A percentile compares a stretch with the other conserved stretches of the same genome.
These are phyloP conservation scores for Xylaria multiplex DNA, from an alignment of 2,329 filamentous ascomycete genomes.

Conservation along the genomic window DNA sequence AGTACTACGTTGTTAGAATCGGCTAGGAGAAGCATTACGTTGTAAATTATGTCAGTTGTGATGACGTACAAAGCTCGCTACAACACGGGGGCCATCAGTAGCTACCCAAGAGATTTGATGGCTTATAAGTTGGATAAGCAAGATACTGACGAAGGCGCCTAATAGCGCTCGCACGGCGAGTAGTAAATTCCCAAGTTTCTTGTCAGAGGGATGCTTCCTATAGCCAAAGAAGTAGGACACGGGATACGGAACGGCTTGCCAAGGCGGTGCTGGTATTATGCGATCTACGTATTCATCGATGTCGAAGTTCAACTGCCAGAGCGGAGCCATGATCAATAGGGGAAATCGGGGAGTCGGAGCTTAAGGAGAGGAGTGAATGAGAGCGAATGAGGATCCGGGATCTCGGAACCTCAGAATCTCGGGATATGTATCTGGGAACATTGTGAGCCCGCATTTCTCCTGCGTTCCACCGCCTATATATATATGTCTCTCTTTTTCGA, in stretches of 20 bases:
- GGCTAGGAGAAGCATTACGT: background rate
- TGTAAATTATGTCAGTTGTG: background rate
- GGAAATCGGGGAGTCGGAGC: background rate
- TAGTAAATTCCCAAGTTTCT: constrained; percentile 65
- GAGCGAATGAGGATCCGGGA: constrained; percentile 5
- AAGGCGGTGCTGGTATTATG: constrained; percentile 71
- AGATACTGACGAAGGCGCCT: constrained; percentile 70
- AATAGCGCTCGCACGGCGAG: constrained; percentile 71
- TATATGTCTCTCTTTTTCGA: background rate
- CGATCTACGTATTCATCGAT: constrained; percentile 81
- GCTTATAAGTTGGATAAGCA: constrained; percentile 67
- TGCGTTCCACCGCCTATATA: constrained; percentile 18
- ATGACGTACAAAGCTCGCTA: constrained; percentile 74
- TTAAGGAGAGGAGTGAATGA: constrained; percentile 1
- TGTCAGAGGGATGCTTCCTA: constrained; percentile 54
- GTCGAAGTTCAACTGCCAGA: constrained; percentile 68
- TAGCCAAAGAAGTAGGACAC: constrained; percentile 76
- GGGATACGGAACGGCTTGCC: constrained; percentile 70
- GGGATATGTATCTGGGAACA: background rate
- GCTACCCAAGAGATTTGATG: constrained; percentile 65
- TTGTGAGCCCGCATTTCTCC: background rate
- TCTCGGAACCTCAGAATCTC: background rate
- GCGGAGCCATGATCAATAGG: constrained; percentile 26
- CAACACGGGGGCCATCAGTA: constrained; percentile 66
- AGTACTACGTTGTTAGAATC: constrained; percentile 20